Base-by-base conservation (phyloP, 1,284 basidiomycete genomes). In the Cryptococcus sp. region DNA sequence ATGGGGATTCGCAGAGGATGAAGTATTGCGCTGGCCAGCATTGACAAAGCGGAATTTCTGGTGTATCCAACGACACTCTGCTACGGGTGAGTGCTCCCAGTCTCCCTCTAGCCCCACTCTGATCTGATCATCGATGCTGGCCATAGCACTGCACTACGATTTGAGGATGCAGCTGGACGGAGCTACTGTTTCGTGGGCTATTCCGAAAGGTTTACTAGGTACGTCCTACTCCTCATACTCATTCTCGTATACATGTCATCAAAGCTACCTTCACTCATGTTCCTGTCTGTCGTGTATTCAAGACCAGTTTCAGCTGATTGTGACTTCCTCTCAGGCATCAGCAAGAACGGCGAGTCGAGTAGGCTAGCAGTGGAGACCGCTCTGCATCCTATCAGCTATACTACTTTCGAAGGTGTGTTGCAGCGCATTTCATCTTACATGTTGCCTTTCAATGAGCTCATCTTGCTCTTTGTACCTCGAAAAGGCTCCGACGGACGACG, bases 1-100 rank as follows among this genome's bases (percentile, higher is more conserved):
- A 44, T 69, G 66, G 66, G 66, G 62, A 4, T 72, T 72, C 55
- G 46, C 55, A 3, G n/a, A 45, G 17, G 59, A 64, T 1, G 70
- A 73, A 3, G 41, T 69, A 8, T 45, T 61, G 7, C 23, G 44
- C 19, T 75, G 68, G 46, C 72, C 73, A 2, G 72, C 63, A 3
- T 52, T 75, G 40, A 50, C 48, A 26, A 65, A 62, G 34, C 46
- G 68, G 20, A 75, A 75, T 53, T 72, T 74, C 44, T 75, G 69
- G 67, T 74, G 72, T 52, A 70, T 75, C 5, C 72, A 75, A 51
- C 53, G 73, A 37, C 73, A 75, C 56, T 69, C 69, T 52, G 73
- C 73, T 6, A 65, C 65, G 23, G 72, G 72, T 70, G 38, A 47
- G 63, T 61, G 11, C 8, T 13, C 29, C 29, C 13, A 10, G 8